A percentile compares a stretch with the other conserved stretches of the same genome.
Evolutionary conservation across 2,329 filamentous ascomycete species (phyloP).

Genomic region (Botrytis fabae): DNA sequence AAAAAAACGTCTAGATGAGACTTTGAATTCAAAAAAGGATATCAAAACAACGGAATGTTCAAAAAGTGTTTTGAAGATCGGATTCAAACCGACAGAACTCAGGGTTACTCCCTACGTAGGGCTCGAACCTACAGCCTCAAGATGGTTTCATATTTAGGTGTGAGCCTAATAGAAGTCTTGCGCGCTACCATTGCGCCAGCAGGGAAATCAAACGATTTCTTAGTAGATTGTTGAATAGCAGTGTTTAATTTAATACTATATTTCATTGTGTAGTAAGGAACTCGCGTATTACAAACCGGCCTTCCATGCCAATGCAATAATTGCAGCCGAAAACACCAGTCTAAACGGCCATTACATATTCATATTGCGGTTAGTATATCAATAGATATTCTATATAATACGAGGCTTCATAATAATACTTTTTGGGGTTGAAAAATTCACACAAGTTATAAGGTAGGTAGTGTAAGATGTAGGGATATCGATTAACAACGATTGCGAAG

Average conservation of each 20-base stretch:
- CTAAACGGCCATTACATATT: not conserved
- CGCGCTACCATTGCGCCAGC: slow-evolving; percentile 22
- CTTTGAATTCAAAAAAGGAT: not conserved
- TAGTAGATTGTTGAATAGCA: accelerated
- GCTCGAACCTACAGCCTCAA: slow-evolving; percentile 17
- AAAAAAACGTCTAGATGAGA: not conserved
- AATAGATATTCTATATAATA: too few species aligned
- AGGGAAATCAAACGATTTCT: not conserved
- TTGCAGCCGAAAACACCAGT: not conserved
- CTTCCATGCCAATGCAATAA: not conserved
- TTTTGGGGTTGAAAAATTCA: too few species aligned
- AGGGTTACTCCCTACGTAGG: slow-evolving; percentile 13
- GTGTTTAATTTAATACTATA: accelerated
- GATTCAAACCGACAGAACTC: not conserved
- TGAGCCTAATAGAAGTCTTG: slow-evolving; percentile 1
- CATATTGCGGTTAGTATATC: not conserved
- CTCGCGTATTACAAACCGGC: too few species aligned
- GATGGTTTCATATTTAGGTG: not conserved
- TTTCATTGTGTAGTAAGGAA: accelerated
- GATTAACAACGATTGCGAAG: too few species aligned
- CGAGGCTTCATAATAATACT: too few species aligned
- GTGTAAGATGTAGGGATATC: too few species aligned
- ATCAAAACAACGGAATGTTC: not conserved
- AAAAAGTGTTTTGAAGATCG: accelerated
- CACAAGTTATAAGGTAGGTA: too few species aligned